Percentiles rank a stretch among this genome's conserved stretches.
Evolutionary conservation across 306 rosid genomes (phyloP).

Genomic region (Trichosanthes cucumerina): DNA sequence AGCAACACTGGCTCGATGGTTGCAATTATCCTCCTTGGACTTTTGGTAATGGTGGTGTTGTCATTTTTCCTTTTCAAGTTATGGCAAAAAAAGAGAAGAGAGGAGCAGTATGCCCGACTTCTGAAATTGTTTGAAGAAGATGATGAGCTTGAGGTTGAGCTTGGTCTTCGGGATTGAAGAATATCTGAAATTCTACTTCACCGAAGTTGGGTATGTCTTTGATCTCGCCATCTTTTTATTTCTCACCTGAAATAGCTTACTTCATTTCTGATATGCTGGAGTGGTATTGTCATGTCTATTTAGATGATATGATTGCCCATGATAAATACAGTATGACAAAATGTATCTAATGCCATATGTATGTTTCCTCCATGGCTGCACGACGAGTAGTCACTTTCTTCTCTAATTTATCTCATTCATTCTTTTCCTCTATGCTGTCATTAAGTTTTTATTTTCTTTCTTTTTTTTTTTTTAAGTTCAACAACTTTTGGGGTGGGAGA

Average conservation of each 20-base stretch:
- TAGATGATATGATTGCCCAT: background rate
- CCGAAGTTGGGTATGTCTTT: slow-evolving; percentile 1
- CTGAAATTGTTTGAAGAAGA: slow-evolving; percentile 80
- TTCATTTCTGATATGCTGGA: background rate
- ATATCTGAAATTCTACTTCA: slow-evolving; percentile 4
- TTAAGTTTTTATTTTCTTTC: background rate
- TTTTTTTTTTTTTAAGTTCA: too few species aligned
- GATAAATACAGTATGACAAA: background rate
- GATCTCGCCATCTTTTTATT: background rate
- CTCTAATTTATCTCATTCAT: background rate
- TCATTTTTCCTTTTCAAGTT: slow-evolving; percentile 47
- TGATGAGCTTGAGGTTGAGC: slow-evolving; percentile 77
- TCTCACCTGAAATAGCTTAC: background rate
- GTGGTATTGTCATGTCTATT: background rate
- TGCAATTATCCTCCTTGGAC: slow-evolving; percentile 25
- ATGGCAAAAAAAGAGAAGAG: slow-evolving; percentile 78
- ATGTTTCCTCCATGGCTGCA: background rate
- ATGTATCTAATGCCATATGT: too few species aligned
- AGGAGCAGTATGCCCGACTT: slow-evolving; percentile 68
- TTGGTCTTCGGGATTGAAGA: slow-evolving; percentile 59
- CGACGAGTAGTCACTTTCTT: background rate
- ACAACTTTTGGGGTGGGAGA: too few species aligned
- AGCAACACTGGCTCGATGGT: slow-evolving; percentile 26
- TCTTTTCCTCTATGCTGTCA: background rate
- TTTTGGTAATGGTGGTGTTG: slow-evolving; percentile 25